Evolutionary conservation across 2,329 filamentous ascomycete genomes (phyloP).

Genomic region (Aspergillus ochraceus): DNA sequence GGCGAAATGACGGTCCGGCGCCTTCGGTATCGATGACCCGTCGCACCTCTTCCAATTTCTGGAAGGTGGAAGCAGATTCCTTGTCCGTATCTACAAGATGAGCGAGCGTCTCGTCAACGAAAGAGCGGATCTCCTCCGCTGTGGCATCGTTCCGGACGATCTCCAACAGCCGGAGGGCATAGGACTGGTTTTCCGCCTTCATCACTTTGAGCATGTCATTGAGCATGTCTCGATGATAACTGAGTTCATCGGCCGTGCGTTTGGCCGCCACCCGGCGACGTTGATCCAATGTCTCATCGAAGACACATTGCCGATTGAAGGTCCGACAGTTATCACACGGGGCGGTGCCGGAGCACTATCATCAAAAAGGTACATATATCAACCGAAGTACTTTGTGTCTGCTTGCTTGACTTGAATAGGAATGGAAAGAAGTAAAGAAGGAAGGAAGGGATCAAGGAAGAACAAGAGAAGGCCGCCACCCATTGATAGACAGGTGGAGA

Average conservation of each 20-base stretch:
- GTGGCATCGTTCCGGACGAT: conserved; percentile 38
- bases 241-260: conserved; percentile 41
- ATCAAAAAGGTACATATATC: neutral
- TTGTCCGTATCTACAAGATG: conserved; percentile 16
- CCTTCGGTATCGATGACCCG: conserved; percentile 32
- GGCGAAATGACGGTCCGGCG: conserved; percentile 31
- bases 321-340: conserved; percentile 42
- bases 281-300: conserved; percentile 62
- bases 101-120: conserved; percentile 32
- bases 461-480: too few relatives aligned
- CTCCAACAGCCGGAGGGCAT: conserved; percentile 30
- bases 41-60: conserved; percentile 30
- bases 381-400: neutral
- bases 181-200: conserved; percentile 31
- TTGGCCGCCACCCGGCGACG: conserved; percentile 42
- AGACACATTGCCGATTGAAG: conserved; percentile 45
- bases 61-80: conserved; percentile 19
- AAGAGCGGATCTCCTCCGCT: conserved; percentile 36
- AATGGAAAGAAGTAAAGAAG: neutral
- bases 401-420: neutral
- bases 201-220: conserved; percentile 38
- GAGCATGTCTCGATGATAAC: conserved; percentile 40
- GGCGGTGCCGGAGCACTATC: conserved; percentile 37
- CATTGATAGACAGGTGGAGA: too few relatives aligned
- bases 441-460: neutral